Conservation (phyloP, 306 rosid genomes). For the Aeschynomene evenia region DNA sequence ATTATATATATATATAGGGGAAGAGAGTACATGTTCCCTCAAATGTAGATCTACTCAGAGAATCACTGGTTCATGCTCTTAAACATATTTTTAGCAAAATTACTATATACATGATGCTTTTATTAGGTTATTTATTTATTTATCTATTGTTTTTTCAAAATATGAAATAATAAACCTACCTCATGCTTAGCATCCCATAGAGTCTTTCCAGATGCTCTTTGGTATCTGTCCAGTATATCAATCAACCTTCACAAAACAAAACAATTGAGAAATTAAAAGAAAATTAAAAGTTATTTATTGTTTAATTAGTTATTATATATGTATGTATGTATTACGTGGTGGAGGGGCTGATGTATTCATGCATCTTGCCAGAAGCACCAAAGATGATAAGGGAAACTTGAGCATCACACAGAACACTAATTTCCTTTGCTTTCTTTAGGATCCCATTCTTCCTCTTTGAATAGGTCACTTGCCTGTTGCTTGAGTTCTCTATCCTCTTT, state of each 20-base stretch:
- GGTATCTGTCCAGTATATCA: slow-evolving; percentile 65
- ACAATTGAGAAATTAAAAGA: background rate
- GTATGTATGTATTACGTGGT: slow-evolving; percentile 51
- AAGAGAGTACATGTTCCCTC: slow-evolving; percentile 32
- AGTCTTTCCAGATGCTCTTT: slow-evolving; percentile 57
- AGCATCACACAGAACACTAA: slow-evolving; percentile 85
- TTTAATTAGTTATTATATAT: too few relatives aligned
- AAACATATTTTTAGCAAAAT: slow-evolving; percentile 49
- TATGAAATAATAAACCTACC: slow-evolving; percentile 37
- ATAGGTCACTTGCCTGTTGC: slow-evolving; percentile 82
- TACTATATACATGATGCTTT: background rate
- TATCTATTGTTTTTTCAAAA: background rate
- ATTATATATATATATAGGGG: slow-evolving; percentile 21
- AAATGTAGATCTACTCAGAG: slow-evolving; percentile 66
- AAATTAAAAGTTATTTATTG: background rate
- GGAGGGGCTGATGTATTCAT: slow-evolving; percentile 67
- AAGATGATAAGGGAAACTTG: slow-evolving; percentile 69
- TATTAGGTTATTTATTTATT: background rate
- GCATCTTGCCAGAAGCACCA: slow-evolving; percentile 67
- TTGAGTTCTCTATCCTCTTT: slow-evolving; percentile 85
- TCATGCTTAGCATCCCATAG: slow-evolving; percentile 95
- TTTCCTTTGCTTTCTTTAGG: slow-evolving; percentile 81
- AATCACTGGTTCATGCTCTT: slow-evolving; percentile 38
- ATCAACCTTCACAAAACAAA: slow-evolving; percentile 52
- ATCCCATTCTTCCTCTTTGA: slow-evolving; percentile 86